Evolutionary conservation across 2,329 filamentous ascomycete genomes (phyloP), one percentile per base, ranked within the genome.

Genomic region (Cladosporium colombiae): DNA sequence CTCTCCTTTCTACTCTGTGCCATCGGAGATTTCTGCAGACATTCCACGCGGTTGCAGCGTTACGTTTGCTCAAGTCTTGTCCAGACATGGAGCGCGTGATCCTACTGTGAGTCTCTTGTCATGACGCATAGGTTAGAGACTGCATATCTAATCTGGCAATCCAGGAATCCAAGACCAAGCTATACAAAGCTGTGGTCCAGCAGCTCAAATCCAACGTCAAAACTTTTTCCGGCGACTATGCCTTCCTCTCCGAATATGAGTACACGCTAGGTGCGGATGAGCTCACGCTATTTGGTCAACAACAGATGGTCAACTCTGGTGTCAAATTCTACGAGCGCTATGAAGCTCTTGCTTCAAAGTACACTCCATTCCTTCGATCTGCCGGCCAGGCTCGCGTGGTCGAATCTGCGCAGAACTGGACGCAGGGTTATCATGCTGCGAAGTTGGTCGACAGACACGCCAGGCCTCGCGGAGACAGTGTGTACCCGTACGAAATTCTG

Each of bases 61-160:
- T 71, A 94, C 89, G 2, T 94, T 96, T 77, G 93, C 85, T 1
- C 90, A 93, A 73, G 81, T 93, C 27, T 84, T 97, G 57, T 93
- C 92, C 25, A 88, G 93, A 2, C 93, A 97, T 75, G 93, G 93
- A 57, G 91, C 91, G 44, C 86, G 93, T 62, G 90, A 92, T 74
- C 93, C 93, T 0, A 96, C 93, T 16, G 61, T 63, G 23, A 14
- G 61, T 21, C 16, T 55, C 27, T n/a, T 21, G 3, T 4, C 25
- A 8, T 25, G 6, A 13, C 11, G 13, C 31, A n/a, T 3, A 25
- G 1, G 21, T 14, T 25, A 8, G 13, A 21, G n/a, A 27, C 1
- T 44, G 18, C 18, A 21, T 44, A 11, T 13, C 56, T 59, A 33
- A 52, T 31, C 10, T 16, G 25, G n/a, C 50, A 25, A 23, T 13